Evolutionary conservation across 345 rosid genomes (phyloP), one percentile per base, ranked within the genome.

Genomic region (Pistacia atlantica): DNA sequence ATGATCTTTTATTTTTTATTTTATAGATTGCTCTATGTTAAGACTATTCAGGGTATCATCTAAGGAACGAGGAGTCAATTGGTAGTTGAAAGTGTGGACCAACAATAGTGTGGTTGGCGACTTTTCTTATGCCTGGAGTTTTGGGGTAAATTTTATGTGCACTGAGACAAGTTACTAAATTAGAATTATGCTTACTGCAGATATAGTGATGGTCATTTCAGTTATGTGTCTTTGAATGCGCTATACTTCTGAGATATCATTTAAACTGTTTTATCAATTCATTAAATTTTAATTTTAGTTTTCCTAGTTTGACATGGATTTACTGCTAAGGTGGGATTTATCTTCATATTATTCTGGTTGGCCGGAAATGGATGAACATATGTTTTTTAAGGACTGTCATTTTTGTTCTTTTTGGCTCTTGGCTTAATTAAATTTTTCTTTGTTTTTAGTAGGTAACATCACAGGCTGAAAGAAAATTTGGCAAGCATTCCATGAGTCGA

Each of bases 401-500:
- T 31, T 49, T 57, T 61, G 8, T 65, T 28, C 38, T 63, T 59
- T 20, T 78, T 35, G 17, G 17, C 56, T 61, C 17, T 74, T 65
- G 49, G 31, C 67, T 74, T 72, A 33, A 72, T 55, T 57, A 28
- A 51, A 33, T n/a, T 56, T 67, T 74, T 70, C 56, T 73, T 73
- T 81, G 65, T 77, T 60, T 77, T 37, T 69, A 37, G 70, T 72
- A 84, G 89, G 82, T 80, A 72, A 71, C 79, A 70, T 71, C 78
- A 35, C 79, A 81, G 80, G 80, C 84, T 76, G 83, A 69, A 38
- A 82, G 73, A 81, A 82, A 63, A 79, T 79, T 70, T 74, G 82
- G 75, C 57, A 80, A 84, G 64, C 76, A 9, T 82, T 87, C 79
- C 81, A 82, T 80, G 88, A 84, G 81, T 83, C 88, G 72, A 77